These are phyloP conservation scores for Euryodendron excelsum DNA, from an alignment of 148 eudicot genomes.

Conservation along the genomic window DNA sequence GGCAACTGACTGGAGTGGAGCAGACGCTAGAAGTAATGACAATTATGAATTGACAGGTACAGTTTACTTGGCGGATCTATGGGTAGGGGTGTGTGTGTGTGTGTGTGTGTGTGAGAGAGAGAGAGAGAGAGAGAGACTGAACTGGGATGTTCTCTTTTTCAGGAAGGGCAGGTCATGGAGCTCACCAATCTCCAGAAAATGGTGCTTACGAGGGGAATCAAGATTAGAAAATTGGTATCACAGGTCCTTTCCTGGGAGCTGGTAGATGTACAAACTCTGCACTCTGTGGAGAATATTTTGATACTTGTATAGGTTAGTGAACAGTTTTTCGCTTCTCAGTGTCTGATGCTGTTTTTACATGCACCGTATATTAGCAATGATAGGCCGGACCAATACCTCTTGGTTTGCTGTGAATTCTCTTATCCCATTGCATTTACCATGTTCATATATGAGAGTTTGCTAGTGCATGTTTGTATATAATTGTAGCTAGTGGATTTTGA, in stretches of 20 bases:
- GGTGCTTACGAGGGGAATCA: not conserved
- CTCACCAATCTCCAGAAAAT: not conserved
- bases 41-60: constrained; percentile 31
- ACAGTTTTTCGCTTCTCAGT: not conserved
- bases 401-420: too few relatives aligned
- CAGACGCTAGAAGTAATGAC: constrained; percentile 14
- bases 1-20: constrained; percentile 23
- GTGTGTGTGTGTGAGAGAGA: not conserved
- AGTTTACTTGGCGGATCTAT: not conserved
- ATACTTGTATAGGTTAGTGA: not conserved
- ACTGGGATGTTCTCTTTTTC: constrained; percentile 6
- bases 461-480: too few relatives aligned
- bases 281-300: constrained; percentile 2
- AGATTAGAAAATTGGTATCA: not conserved
- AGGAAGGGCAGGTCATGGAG: constrained; percentile 13
- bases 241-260: constrained; percentile 8
- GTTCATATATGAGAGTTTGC: too few relatives aligned
- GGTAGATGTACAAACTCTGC: too few relatives aligned
- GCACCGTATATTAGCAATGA: constrained; percentile 6
- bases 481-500: too few relatives aligned
- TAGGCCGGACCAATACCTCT: too few relatives aligned
- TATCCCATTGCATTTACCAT: too few relatives aligned
- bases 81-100: not conserved
- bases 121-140: not conserved
- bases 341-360: not conserved